Evolutionary conservation across 2,329 filamentous ascomycete species (phyloP), one percentile per base, ranked within the genome.

Genomic region (Sphaerulina vaccinii): DNA sequence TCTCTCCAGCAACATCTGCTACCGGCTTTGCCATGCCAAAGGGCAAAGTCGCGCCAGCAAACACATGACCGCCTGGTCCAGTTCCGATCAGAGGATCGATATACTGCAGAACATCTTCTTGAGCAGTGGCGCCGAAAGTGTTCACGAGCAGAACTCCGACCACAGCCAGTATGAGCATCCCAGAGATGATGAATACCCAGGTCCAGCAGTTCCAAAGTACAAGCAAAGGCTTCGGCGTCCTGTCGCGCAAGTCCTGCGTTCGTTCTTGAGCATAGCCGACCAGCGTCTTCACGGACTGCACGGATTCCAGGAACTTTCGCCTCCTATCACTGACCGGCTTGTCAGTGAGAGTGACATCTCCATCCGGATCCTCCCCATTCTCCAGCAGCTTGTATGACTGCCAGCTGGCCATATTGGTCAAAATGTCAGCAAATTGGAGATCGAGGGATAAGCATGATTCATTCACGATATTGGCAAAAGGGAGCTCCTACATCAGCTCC

Each of bases 1-100:
- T 58, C 16, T 60, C 55, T 73, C 79, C 52, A 11, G 21, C 21
- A 13, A 56, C 55, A 43, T 60, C 57, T 33, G 57, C 55, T 5
- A 58, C 57, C 78, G 78, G 48, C 68, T 75, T 74, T 3, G 69
- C 71, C 69, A 75, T 71, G 18, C 69, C 70, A 51, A 73, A 75
- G 5, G 73, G 72, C 41, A 74, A 49, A 16, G 69, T 73, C 3
- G 72, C 72, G 7, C 72, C 72, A 15, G 70, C 60, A 47, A 75
- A 75, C 4, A 75, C 72, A 66, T 75, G 72, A 1, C 72, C 53
- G 19, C 59, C 57, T 39, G 52, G 55, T 29, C 57, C 57, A 18
- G 57, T 60, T n/a, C 57, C 57, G 41, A 60, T 58, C 3, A 58
- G 38, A 4, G 57, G 57, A 52, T 60, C 54, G 6, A 60, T 60